Evolutionary conservation across 768 basidiomycete species (phyloP).

Genomic region (Leucogyrophana mollusca): DNA sequence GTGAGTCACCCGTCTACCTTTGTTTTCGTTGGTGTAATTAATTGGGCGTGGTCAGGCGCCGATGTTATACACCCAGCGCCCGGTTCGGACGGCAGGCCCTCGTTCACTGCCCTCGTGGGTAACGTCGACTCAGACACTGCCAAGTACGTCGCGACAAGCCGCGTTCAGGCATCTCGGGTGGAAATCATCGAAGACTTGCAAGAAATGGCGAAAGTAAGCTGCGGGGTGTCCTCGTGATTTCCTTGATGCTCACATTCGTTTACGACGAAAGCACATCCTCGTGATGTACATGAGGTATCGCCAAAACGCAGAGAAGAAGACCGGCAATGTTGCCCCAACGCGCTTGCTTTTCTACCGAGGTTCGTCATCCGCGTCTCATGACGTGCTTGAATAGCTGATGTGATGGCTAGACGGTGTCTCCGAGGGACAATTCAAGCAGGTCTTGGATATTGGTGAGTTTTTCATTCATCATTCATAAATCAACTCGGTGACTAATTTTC

Average conservation of each 20-base stretch:
- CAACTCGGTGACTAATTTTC: conserved; percentile 5
- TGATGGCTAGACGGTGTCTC: conserved; percentile 47
- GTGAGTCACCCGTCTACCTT: conserved; percentile 31
- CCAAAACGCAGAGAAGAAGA: conserved; percentile 48
- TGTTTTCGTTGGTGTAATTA: not conserved
- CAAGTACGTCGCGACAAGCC: conserved; percentile 64
- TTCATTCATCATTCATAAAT: not conserved
- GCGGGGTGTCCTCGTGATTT: not conserved
- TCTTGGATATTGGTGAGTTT: conserved; percentile 51
- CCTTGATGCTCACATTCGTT: conserved; percentile 10
- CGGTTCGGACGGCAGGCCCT: conserved; percentile 75
- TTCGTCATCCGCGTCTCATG: conserved; percentile 23
- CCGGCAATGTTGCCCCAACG: conserved; percentile 46
- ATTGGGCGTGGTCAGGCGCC: conserved; percentile 47
- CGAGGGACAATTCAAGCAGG: conserved; percentile 50
- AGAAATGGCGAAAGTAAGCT: conserved; percentile 64
- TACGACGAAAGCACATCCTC: conserved; percentile 45
- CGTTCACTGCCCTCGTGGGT: conserved; percentile 77
- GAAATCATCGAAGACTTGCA: conserved; percentile 78
- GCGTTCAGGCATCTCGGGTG: conserved; percentile 64
- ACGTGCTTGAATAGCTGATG: conserved; percentile 8
- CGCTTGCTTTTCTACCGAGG: conserved; percentile 79
- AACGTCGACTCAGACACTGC: conserved; percentile 76
- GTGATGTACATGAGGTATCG: conserved; percentile 59
- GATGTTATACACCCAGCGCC: conserved; percentile 85